Conservation (phyloP, 129 eudicot species). For the Cynara cardunculus region DNA sequence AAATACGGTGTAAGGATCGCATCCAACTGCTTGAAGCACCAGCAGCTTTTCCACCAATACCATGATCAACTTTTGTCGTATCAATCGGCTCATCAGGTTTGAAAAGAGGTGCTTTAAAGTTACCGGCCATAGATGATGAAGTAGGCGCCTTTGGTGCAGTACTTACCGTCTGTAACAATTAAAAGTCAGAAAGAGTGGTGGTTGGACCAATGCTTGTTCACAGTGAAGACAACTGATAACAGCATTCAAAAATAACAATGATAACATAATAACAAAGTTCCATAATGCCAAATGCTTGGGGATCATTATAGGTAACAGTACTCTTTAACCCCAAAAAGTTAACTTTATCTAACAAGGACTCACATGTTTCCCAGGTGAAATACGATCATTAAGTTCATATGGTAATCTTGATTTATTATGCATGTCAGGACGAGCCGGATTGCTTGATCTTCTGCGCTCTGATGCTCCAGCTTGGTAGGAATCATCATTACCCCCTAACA, state of each 20-base stretch:
- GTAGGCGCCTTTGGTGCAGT: conserved; percentile 45
- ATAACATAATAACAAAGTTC: neutral
- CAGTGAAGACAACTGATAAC: neutral
- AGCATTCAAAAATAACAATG: neutral
- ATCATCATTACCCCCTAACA: conserved; percentile 37
- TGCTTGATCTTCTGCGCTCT: conserved; percentile 48
- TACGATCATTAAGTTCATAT: conserved; percentile 38
- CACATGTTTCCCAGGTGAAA: conserved; percentile 43
- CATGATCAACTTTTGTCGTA: conserved; percentile 34
- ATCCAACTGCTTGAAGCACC: conserved; percentile 79
- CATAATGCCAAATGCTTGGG: conserved; percentile 9
- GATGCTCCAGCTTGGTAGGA: conserved; percentile 42
- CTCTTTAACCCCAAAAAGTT: neutral
- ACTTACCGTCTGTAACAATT: conserved; percentile 36
- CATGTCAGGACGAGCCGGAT: conserved; percentile 40
- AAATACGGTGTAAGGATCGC: conserved; percentile 56
- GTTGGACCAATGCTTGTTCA: neutral
- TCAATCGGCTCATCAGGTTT: conserved; percentile 42
- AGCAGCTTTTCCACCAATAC: conserved; percentile 23
- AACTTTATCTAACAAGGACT: conserved; percentile 6
- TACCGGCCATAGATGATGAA: conserved; percentile 50
- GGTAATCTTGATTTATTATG: conserved; percentile 39
- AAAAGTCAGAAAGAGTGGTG: neutral
- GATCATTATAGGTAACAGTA: neutral
- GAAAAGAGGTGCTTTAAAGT: conserved; percentile 26